phyloP scores from a whole-genome alignment of 768 basidiomycete species.

The Termitomyces sp. region DNA sequence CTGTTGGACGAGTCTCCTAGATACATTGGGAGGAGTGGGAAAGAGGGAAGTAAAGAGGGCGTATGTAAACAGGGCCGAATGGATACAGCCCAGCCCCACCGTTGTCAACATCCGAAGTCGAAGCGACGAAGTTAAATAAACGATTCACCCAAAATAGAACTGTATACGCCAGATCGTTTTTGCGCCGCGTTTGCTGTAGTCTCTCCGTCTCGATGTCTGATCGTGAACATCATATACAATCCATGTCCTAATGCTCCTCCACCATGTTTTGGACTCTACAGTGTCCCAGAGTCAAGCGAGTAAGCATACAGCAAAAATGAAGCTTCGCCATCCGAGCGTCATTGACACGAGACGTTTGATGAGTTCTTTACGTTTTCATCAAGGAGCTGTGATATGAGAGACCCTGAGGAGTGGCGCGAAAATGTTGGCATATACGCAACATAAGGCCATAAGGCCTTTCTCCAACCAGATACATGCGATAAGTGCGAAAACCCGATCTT shows the following conservation, averaged over 20 bases:
- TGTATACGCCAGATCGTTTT: background rate
- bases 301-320: background rate
- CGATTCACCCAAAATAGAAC: conserved; percentile 10
- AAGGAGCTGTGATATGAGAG: background rate
- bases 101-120: conserved; percentile 11
- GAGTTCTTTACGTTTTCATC: conserved; percentile 1
- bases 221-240: background rate
- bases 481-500: background rate
- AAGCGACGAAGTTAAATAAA: conserved; percentile 9
- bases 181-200: background rate
- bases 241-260: background rate
- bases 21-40: conserved; percentile 20
- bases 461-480: background rate
- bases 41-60: conserved; percentile 11
- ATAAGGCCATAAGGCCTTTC: background rate
- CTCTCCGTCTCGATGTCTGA: background rate
- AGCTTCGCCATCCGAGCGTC: background rate
- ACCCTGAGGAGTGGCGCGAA: background rate
- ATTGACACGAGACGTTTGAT: background rate
- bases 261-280: background rate
- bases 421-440: background rate
- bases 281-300: background rate
- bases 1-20: conserved; percentile 24
- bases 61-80: conserved; percentile 12
- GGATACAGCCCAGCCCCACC: conserved; percentile 10